Conservation (phyloP, 306 rosid genomes). For the Lathyrus oleraceus region DNA sequence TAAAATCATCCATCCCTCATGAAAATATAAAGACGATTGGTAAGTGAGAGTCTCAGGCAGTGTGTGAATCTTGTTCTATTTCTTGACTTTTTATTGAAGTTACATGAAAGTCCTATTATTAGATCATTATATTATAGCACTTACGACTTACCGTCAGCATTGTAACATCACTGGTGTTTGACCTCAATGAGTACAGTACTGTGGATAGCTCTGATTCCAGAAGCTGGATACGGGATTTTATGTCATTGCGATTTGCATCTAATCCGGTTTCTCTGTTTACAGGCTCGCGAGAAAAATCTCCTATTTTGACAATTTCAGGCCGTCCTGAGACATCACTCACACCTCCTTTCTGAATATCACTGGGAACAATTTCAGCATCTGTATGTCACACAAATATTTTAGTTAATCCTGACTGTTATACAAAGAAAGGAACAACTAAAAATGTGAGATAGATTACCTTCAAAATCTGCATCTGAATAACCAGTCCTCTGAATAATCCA, state of each 20-base stretch:
- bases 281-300: slow-evolving; percentile 32
- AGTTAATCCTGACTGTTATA: slow-evolving; percentile 25
- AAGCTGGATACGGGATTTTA: slow-evolving; percentile 54
- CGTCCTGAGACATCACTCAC: slow-evolving; percentile 37
- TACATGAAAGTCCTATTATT: slow-evolving; percentile 6
- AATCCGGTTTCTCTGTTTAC: slow-evolving; percentile 35
- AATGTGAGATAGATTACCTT: slow-evolving; percentile 53
- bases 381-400: slow-evolving; percentile 29
- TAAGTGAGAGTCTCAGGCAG: slow-evolving; percentile 22
- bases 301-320: slow-evolving; percentile 34
- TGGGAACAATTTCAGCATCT: slow-evolving; percentile 66
- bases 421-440: slow-evolving; percentile 13
- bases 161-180: slow-evolving; percentile 37
- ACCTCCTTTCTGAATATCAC: slow-evolving; percentile 35
- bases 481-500: slow-evolving; percentile 74
- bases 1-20: neutral
- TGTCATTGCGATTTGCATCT: slow-evolving; percentile 42
- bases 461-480: slow-evolving; percentile 46
- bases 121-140: slow-evolving; percentile 11
- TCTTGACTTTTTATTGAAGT: slow-evolving; percentile 1
- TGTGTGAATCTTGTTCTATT: slow-evolving; percentile 20
- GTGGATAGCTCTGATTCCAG: slow-evolving; percentile 73
- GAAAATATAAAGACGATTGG: neutral
- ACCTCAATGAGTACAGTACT: slow-evolving; percentile 54
- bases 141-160: slow-evolving; percentile 54